Base-by-base conservation (phyloP, 306 rosid species). In the Oxytropis ochrocephala region DNA sequence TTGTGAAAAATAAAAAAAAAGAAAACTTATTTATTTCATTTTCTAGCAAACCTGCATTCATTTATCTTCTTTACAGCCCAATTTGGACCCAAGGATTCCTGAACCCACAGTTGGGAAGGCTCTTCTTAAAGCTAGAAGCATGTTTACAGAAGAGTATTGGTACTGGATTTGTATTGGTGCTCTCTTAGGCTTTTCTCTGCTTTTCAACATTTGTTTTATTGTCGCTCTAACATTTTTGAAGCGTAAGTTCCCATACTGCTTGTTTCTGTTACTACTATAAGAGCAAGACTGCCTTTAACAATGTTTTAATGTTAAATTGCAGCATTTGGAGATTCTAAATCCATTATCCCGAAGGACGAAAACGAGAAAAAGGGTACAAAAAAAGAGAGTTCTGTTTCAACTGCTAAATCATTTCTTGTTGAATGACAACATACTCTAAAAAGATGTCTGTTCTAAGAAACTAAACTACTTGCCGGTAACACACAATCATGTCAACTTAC, bases 91-190 rank as follows among this genome's bases (percentile, higher is more conserved):
- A 14, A 67, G 65, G 51, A 46, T 79, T 57, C 80, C 64, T 35
- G 93, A 77, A 75, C 80, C 84, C 3, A 83, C 94, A 11, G 86
- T 87, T 48, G 96, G 96, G 57, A 85, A 74, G 81, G 80, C 82
- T 74, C 88, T 90, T 69, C 91, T 89, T 16, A 81, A 11, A 81
- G 70, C 79, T 63, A 89, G 93, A 81, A 91, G 85, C 61, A 79
- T 88, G 77, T 86, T 67, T 41, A 64, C 79, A 6, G 88, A 85
- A 17, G 86, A 87, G 16, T 72, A 85, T 58, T 85, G 92, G 96
- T 93, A 79, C 59, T 88, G 97, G 98, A 78, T 93, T 60, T 81
- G 80, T 75, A 16, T 93, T 27, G 98, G 81, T 50, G 97, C 96
- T 64, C 83, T 90, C 47, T 36, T 79, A 52, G 98, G 84, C 7